Conservation (phyloP, 208 protist species). For the Leishmania tarentolae region DNA sequence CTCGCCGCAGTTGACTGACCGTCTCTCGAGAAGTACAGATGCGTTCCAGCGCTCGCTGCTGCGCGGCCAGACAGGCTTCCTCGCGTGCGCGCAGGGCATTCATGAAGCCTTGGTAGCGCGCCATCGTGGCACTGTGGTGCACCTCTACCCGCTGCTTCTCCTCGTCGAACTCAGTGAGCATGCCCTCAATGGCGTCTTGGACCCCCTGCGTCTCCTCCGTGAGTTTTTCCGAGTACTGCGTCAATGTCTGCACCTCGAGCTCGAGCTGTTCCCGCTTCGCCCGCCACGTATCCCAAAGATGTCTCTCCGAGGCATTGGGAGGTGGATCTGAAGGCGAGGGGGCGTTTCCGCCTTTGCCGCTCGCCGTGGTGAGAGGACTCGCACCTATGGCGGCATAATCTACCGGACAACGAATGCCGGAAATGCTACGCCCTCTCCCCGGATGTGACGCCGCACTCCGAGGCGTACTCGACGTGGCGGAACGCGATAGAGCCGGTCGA, state of each 20-base stretch:
- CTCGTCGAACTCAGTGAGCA: constrained; percentile 33
- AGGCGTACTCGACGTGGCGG: not conserved
- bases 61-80: constrained; percentile 35
- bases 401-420: not conserved
- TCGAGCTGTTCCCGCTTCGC: constrained; percentile 21
- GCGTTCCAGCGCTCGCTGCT: constrained; percentile 41
- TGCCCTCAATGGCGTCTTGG: constrained; percentile 34
- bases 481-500: not conserved
- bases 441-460: not conserved
- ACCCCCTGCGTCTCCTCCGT: constrained; percentile 22
- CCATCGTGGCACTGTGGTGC: constrained; percentile 28
- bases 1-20: constrained; percentile 24
- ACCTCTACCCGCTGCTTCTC: constrained; percentile 16
- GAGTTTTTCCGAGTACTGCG: constrained; percentile 13
- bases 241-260: constrained; percentile 15
- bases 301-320: not conserved
- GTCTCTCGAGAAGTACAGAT: constrained; percentile 27
- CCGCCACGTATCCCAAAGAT: constrained; percentile 25
- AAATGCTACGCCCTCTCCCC: not conserved
- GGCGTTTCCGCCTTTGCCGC: not conserved
- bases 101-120: constrained; percentile 21
- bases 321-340: not conserved
- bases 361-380: not conserved
- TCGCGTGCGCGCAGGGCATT: constrained; percentile 31
- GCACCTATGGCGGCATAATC: not conserved